phyloP scores from a whole-genome alignment of 2,329 filamentous ascomycete species.

The Magnaporthales sp. region DNA sequence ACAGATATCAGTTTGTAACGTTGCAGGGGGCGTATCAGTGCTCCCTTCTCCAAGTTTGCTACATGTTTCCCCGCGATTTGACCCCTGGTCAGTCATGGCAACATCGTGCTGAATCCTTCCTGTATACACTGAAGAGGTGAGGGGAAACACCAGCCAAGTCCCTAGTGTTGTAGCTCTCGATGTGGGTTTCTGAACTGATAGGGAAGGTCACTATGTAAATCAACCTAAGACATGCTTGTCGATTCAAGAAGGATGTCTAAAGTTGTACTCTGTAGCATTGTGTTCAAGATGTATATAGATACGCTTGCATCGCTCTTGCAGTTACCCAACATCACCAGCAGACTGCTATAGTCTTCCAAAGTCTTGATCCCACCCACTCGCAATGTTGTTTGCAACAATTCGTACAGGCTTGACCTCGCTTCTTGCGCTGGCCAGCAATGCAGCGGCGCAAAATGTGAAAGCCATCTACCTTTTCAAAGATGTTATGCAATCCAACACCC shows the following conservation, averaged over 20 bases:
- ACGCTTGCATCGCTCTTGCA: not conserved
- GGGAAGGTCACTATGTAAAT: not conserved
- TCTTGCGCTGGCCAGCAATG: not conserved
- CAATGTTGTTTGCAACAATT: not conserved
- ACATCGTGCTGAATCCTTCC: not conserved
- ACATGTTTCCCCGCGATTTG: not conserved
- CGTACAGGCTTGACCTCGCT: not conserved
- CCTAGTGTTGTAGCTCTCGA: not conserved
- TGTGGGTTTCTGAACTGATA: not conserved
- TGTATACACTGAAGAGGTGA: not conserved
- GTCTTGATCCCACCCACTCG: not conserved
- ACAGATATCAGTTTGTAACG: not conserved
- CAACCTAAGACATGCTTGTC: not conserved
- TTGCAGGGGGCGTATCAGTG: not conserved
- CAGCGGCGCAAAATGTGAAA: conserved; percentile 10
- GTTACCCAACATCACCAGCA: not conserved
- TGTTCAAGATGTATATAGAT: not conserved
- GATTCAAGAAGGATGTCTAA: not conserved
- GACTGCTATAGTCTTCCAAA: not conserved
- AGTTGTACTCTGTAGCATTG: not conserved
- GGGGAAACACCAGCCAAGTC: not conserved
- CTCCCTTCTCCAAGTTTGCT: not conserved
- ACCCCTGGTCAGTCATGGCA: not conserved
- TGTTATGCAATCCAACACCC: conserved; percentile 33
- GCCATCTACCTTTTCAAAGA: conserved; percentile 32